These are phyloP conservation scores for Pisolithus tinctorius DNA, from an alignment of 768 basidiomycete genomes.

Conservation along the genomic window DNA sequence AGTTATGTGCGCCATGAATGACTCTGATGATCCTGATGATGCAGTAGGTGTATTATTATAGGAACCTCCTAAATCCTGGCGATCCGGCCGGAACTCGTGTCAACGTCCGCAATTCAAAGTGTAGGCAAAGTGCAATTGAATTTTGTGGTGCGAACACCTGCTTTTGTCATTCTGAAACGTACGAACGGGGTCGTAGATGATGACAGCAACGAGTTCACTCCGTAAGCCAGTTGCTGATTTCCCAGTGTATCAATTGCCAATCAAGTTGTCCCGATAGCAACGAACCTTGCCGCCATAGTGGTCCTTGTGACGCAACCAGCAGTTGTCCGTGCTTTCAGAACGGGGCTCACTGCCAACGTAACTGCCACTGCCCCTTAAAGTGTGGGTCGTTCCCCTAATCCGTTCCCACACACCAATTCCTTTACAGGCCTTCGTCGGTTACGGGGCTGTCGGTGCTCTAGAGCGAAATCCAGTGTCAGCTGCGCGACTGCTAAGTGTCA, in stretches of 20 bases:
- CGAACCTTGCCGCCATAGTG: conserved; percentile 49
- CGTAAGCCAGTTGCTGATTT: conserved; percentile 14
- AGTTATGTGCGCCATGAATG: background rate
- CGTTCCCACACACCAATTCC: background rate
- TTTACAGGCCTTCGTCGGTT: conserved; percentile 47
- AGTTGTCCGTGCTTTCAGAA: conserved; percentile 46
- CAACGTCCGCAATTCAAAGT: conserved; percentile 1
- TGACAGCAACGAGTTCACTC: conserved; percentile 4
- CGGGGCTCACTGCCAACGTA: conserved; percentile 47
- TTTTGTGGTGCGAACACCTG: conserved; percentile 17
- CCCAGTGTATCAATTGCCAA: background rate
- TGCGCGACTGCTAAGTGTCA: conserved; percentile 43
- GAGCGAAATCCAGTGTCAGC: conserved; percentile 14
- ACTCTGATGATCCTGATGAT: conserved; percentile 1
- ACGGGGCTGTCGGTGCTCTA: conserved; percentile 50
- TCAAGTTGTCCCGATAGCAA: conserved; percentile 24
- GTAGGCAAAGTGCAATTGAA: conserved; percentile 3
- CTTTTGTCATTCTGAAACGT: conserved; percentile 15
- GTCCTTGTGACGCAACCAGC: conserved; percentile 40
- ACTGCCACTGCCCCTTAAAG: conserved; percentile 44
- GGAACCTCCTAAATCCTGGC: conserved; percentile 5
- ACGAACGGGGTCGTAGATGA: conserved; percentile 2
- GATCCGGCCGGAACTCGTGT: background rate
- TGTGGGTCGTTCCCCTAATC: conserved; percentile 31
- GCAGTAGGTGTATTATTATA: conserved; percentile 19